Percentiles rank a stretch among this genome's conserved stretches.
Evolutionary conservation across 345 rosid genomes (phyloP).

Genomic region (Adansonia digitata): DNA sequence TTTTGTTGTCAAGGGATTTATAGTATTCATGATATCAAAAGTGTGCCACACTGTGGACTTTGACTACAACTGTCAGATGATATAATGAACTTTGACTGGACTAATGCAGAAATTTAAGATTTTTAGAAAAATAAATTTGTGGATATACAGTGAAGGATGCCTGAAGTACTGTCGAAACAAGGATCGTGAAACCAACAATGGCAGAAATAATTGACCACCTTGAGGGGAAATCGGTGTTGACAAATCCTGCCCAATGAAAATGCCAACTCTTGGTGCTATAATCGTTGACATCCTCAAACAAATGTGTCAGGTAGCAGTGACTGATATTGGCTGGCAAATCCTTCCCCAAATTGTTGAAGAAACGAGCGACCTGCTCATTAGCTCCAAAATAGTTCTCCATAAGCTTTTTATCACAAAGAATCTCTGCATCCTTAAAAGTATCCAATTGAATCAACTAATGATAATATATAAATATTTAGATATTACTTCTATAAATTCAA

Average conservation of each 20-base stretch:
- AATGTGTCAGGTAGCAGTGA: constrained; percentile 27
- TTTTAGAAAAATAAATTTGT: no score
- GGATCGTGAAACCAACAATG: background rate
- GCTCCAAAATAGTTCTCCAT: constrained; percentile 53
- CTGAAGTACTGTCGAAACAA: background rate
- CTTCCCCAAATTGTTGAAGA: constrained; percentile 46
- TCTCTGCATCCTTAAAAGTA: constrained; percentile 39
- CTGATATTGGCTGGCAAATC: constrained; percentile 39
- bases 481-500: no score
- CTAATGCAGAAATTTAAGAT: no score
- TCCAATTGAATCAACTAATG: no score
- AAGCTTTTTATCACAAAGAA: constrained; percentile 34
- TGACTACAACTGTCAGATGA: no score
- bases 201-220: constrained; percentile 40
- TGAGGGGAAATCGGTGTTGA: constrained; percentile 39
- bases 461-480: no score
- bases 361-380: constrained; percentile 34
- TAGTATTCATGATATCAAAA: no score
- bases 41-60: no score
- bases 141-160: background rate
- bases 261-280: constrained; percentile 36
- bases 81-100: no score
- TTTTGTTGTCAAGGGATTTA: no score
- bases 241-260: constrained; percentile 48
- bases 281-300: constrained; percentile 44